Conservation (phyloP, 192 early-diverging fungal species). For the Umbelopsis vinacea region DNA sequence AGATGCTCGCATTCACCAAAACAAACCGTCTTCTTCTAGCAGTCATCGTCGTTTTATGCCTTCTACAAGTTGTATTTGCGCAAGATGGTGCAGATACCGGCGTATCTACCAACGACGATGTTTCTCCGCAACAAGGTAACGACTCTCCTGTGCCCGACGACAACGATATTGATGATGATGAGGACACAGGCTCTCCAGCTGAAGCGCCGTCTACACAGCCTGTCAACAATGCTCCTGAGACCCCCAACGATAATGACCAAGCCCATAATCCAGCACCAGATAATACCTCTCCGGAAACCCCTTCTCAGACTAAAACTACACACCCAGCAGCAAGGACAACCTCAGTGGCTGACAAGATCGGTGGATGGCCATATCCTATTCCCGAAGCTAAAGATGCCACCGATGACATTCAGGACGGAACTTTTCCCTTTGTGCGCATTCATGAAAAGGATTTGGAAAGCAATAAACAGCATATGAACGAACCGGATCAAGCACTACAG, state of each 20-base stretch:
- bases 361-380: constrained; percentile 8
- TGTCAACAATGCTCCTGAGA: background rate
- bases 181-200: background rate
- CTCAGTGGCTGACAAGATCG: background rate
- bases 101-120: background rate
- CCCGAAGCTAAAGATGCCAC: background rate
- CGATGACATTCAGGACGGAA: background rate
- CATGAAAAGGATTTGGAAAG: background rate
- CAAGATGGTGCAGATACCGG: background rate
- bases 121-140: background rate
- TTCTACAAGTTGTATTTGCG: background rate
- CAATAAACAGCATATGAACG: constrained; percentile 22
- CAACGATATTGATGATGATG: too few relatives aligned
- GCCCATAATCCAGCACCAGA: background rate
- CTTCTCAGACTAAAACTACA: background rate
- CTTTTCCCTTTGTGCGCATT: background rate
- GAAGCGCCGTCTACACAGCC: background rate
- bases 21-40: background rate
- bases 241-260: too few relatives aligned
- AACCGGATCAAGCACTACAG: constrained; percentile 24
- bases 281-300: background rate
- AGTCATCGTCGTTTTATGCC: background rate
- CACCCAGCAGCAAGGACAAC: background rate
- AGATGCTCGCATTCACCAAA: background rate
- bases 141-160: too few relatives aligned